Percentiles rank a stretch among this genome's conserved stretches.
Conservation (phyloP, 805 yeast genomes). For the Candida hispaniensis region DNA sequence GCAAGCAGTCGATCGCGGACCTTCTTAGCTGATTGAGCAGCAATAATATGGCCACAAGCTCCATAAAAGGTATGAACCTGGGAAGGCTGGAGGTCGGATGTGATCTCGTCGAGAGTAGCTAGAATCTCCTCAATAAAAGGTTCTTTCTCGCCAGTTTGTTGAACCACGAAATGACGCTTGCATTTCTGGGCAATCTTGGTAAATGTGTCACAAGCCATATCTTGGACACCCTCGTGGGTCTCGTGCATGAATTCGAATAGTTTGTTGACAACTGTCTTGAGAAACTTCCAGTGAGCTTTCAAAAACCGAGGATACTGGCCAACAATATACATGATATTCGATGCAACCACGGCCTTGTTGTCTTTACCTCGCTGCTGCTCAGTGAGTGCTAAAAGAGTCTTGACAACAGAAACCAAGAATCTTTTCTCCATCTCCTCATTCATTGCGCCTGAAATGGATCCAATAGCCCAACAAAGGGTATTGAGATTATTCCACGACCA, state of each 20-base stretch:
- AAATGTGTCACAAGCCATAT: conserved; percentile 99
- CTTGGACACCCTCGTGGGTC: conserved; percentile 99
- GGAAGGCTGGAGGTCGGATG: conserved; percentile 90
- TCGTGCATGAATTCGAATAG: conserved; percentile 98
- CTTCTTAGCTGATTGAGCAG: conserved; percentile 67
- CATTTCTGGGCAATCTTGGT: conserved; percentile 92
- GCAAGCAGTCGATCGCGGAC: conserved; percentile 59
- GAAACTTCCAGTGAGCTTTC: conserved; percentile 96
- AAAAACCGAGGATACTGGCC: conserved; percentile 97
- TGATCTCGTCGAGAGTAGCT: conserved; percentile 67
- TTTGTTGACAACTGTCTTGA: conserved; percentile 91
- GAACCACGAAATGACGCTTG: conserved; percentile 86
- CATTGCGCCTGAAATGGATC: conserved; percentile 98
- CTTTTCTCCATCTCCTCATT: conserved; percentile 94
- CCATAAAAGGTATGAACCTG: conserved; percentile 97
- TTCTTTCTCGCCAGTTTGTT: conserved; percentile 72
- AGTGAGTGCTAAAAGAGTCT: conserved; percentile 80
- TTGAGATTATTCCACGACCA: conserved; percentile 99
- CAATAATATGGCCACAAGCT: conserved; percentile 89
- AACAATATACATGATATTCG: conserved; percentile 98
- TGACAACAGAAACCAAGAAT: conserved; percentile 85
- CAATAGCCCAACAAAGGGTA: conserved; percentile 98
- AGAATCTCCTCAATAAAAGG: conserved; percentile 91
- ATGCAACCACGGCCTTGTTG: conserved; percentile 97
- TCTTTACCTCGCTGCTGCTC: conserved; percentile 96